Evolutionary conservation across 2,329 filamentous ascomycete species (phyloP), one percentile per base, ranked within the genome.

Genomic region (Dothiorella sarmentorum): DNA sequence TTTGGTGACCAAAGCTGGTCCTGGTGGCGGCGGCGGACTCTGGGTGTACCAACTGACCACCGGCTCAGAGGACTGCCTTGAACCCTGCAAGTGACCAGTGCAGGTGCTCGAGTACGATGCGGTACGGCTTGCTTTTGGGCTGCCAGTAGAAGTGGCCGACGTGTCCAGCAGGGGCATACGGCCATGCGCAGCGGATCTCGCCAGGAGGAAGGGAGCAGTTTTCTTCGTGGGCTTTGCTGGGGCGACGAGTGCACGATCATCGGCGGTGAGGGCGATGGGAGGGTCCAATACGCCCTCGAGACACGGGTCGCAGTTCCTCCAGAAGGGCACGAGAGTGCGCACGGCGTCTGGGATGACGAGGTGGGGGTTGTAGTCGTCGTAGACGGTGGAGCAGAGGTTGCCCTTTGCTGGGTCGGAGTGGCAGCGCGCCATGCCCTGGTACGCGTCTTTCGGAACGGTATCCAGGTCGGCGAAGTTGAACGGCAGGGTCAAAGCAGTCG

Each of bases 391-490:
- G 18, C 47, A 52, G 17, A 37, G n/a, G 18, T 52, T 52, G 7
- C 18, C 17, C 6, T 17, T n/a, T n/a, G 17, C 18, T 3, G 18
- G 17, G 31, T 15, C 11, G n/a, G 31, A 15, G 17, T 18, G 38
- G 31, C 47, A 52, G 10, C 29, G 31, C 11, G 31, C 7, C 47
- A 52, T 52, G 47, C 47, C 47, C 17, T 29, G 47, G 47, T 52
- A 52, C 5, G 22, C 47, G 31, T 37, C 31, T 13, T 27, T 29
- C 3, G 47, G 47, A 7, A 52, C 47, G 20, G 47, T 24, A n/a
- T 26, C 15, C 11, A 52, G 9, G 47, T 52, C 47, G 17, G 29
- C 31, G 47, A 15, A 52, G 31, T 52, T 18, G 47, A 52, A 52
- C 3, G 18, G 22, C 1, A 24, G 35, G 1, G 47, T 52, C 4